Conservation (phyloP, 1,284 basidiomycete species). For the Ganoderma lingzhi region DNA sequence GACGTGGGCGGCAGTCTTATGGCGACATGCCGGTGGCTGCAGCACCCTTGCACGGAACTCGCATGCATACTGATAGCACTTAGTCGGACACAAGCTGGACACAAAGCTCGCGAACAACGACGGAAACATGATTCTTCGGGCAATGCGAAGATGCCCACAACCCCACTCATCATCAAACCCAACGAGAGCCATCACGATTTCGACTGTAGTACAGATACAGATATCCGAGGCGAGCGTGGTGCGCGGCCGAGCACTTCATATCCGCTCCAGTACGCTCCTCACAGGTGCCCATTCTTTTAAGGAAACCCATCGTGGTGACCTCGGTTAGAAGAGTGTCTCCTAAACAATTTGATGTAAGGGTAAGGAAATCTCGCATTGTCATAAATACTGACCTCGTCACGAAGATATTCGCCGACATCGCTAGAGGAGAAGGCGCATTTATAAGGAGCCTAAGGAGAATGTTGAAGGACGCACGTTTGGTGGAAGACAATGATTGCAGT, state of each 20-base stretch:
- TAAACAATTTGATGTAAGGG: constrained; percentile 37
- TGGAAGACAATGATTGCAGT: constrained; percentile 99
- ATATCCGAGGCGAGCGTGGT: constrained; percentile 28
- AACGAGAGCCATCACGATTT: constrained; percentile 15
- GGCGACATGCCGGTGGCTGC: constrained; percentile 7
- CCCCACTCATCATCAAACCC: not conserved
- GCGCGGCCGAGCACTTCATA: constrained; percentile 45
- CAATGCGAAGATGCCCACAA: constrained; percentile 6
- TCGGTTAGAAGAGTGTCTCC: constrained; percentile 75
- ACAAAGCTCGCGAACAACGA: not conserved
- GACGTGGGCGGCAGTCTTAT: constrained; percentile 32
- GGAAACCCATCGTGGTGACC: not conserved
- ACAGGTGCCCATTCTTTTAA: constrained; percentile 7
- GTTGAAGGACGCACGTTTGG: constrained; percentile 82
- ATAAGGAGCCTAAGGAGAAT: constrained; percentile 1
- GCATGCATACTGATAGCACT: not conserved
- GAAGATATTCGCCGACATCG: constrained; percentile 95
- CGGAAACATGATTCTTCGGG: constrained; percentile 1
- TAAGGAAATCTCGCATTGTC: not conserved
- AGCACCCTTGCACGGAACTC: not conserved
- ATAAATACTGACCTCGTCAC: constrained; percentile 85
- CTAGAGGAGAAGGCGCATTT: constrained; percentile 47
- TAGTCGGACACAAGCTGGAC: not conserved
- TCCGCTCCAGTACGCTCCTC: constrained; percentile 26
- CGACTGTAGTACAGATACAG: constrained; percentile 16